A percentile compares a stretch with the other conserved stretches of the same genome.
These are phyloP conservation scores for Lecanicillium sp. DNA, from an alignment of 2,329 filamentous ascomycete genomes.

Conservation along the genomic window DNA sequence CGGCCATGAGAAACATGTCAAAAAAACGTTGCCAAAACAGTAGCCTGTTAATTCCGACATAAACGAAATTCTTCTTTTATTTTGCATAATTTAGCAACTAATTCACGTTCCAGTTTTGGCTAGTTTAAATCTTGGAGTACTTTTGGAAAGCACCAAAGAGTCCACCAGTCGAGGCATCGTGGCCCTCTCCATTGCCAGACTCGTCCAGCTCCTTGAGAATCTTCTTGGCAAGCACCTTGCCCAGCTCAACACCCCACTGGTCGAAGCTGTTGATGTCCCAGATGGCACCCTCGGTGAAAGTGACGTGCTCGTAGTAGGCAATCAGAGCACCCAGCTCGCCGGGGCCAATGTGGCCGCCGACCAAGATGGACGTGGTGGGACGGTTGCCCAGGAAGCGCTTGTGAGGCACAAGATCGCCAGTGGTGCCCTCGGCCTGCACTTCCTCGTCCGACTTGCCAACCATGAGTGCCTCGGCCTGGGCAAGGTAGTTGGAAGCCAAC, in stretches of 20 bases:
- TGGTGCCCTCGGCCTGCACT: conserved; percentile 66
- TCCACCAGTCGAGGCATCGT: conserved; percentile 83
- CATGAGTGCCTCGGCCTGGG: conserved; percentile 83
- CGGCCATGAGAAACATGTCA: too few species aligned
- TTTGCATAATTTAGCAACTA: not conserved
- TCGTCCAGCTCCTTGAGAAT: conserved; percentile 79
- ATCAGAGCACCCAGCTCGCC: conserved; percentile 90
- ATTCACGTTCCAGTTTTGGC: not conserved
- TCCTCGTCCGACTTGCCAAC: conserved; percentile 79
- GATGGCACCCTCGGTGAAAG: conserved; percentile 92
- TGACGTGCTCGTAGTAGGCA: conserved; percentile 98
- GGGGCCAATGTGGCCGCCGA: conserved; percentile 86
- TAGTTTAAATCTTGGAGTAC: conserved; percentile 42
- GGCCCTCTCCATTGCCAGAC: conserved; percentile 58
- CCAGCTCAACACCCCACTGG: conserved; percentile 98
- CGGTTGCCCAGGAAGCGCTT: conserved; percentile 99
- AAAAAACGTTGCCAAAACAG: too few species aligned
- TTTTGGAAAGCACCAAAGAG: conserved; percentile 91
- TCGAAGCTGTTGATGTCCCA: conserved; percentile 99
- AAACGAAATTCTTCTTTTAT: too few species aligned
- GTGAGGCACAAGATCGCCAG: conserved; percentile 79
- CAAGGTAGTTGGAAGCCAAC: conserved; percentile 87
- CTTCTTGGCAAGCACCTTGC: conserved; percentile 93
- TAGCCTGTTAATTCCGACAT: too few species aligned
- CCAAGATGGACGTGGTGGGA: conserved; percentile 88